Evolutionary conservation across 495 filamentous ascomycete genomes (phyloP), one percentile per base, ranked within the genome.

Genomic region (Penicillium arizonense): DNA sequence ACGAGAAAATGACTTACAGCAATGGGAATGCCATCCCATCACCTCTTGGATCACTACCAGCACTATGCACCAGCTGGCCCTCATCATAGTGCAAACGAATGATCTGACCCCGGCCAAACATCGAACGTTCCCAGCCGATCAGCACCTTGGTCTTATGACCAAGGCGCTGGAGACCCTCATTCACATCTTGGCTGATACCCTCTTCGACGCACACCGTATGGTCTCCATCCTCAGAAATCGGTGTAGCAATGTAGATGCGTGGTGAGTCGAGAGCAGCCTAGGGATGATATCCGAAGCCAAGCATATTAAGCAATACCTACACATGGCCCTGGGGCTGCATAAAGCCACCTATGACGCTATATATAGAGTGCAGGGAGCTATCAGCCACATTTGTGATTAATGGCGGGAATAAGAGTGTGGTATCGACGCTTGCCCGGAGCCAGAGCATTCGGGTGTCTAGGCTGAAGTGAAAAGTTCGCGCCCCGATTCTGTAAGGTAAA

Each of bases 251-350:
- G 56, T 91, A 96, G 36, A 97, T 77, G 8, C 94, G 77, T 34
- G 95, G 93, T 28, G 94, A 85, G 64, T 98, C 94, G 3, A 98
- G 77, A 38, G 95, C 93, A 30, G 87, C 85, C 76, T 98, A 95
- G 28, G 91, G 90, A 47, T 82, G 86, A 59, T 88, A 77, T n/a
- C 84, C 83, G 65, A 94, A 96, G 0, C 87, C 84, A 3, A 95
- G 68, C 83, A 94, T 90, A 51, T 96, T 96, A 7, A 97, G 79
- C 45, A 98, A 71, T 3, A 96, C 90, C 69, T 98, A 95, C 12
- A 97, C 89, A 63, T 98, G 94, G 10, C 94, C 94, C 74, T 97
- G 94, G 0, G 94, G 94, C 76, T 98, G 94, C 94, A 98, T 97
- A 71, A 92, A 96, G 32, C 94, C 94, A 54, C 94, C 94, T 95